Evolutionary conservation across 768 basidiomycete genomes (phyloP), one percentile per base, ranked within the genome.

Genomic region (Royoungia palumana): DNA sequence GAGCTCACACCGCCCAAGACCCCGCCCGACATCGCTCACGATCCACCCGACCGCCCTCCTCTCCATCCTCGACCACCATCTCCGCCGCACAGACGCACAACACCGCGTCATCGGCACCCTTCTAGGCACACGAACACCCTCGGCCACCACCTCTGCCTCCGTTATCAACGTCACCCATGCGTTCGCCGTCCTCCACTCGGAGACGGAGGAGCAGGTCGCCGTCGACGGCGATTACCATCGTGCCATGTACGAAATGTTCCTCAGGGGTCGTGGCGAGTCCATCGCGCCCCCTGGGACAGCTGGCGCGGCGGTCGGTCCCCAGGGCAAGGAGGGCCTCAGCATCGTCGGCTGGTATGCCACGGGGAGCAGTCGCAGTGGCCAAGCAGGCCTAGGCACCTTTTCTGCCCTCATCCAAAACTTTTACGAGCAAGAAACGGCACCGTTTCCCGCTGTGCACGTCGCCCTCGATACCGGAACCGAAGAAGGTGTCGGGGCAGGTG

Each of bases 401-500:
- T 94, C 94, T 22, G 93, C 95, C 11, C 80, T 98, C 57, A 94
- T 98, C 64, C 95, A 97, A 77, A 93, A 94, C 70, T 96, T 96
- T 73, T 98, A 96, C 70, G 83, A 89, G 35, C 85, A 89, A 77
- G 93, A 97, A 70, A 92, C 91, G 6, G 75, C 82, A 0, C 89
- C 93, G 3, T 82, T 87, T 65, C 90, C 85, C 27, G 93, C 95
- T 4, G 81, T 98, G 41, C 94, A 97, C 67, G 76, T 98, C 46
- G 85, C 93, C 5, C 74, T 98, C 32, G 90, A 95, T 70, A 94
- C 94, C 9, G 87, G 89, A 17, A 75, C 83, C 4, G 83, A 85
- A 53, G 77, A 71, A 41, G 77, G 76, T 11, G 67, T 76, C 49
- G 76, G 73, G 17, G 80, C 93, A 6, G 87, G 91, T 37, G 85